Evolutionary conservation across 2,329 filamentous ascomycete species (phyloP).

Genomic region (Colletotrichum gloeosporioides): DNA sequence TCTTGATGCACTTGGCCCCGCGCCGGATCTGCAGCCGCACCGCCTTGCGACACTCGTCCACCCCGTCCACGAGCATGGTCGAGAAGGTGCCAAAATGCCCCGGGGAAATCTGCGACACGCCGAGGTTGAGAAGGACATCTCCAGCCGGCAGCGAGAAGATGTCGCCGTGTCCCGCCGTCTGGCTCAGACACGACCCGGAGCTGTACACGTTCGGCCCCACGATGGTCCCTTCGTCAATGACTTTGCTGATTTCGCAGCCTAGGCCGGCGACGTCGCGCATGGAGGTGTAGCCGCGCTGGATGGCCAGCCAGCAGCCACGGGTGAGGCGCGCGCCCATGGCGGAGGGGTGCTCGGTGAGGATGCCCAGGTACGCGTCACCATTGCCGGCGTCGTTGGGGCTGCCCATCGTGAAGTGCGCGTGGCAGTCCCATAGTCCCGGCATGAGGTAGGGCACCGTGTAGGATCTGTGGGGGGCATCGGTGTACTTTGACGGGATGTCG

Average conservation of each 20-base stretch:
- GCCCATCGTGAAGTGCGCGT: slow-evolving; percentile 50
- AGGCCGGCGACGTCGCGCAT: slow-evolving; percentile 49
- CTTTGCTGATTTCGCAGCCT: slow-evolving; percentile 18
- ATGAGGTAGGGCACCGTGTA: slow-evolving; percentile 48
- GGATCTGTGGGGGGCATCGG: slow-evolving; percentile 28
- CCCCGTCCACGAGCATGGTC: slow-evolving; percentile 47
- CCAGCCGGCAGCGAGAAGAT: slow-evolving; percentile 40
- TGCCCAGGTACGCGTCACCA: slow-evolving; percentile 9
- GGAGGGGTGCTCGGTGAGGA: slow-evolving; percentile 28
- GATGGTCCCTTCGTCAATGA: slow-evolving; percentile 39
- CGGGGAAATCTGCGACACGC: slow-evolving; percentile 32
- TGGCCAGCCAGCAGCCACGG: slow-evolving; percentile 41
- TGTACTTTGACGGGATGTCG: slow-evolving; percentile 33
- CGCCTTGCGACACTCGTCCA: slow-evolving; percentile 47
- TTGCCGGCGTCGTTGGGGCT: slow-evolving; percentile 27
- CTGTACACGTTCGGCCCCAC: slow-evolving; percentile 55
- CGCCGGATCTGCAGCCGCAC: slow-evolving; percentile 48
- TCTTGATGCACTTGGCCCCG: slow-evolving; percentile 54
- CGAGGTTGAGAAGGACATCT: slow-evolving; percentile 37
- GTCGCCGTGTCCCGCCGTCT: slow-evolving; percentile 56
- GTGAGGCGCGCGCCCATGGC: slow-evolving; percentile 46
- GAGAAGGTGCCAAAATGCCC: slow-evolving; percentile 35
- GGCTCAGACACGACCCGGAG: slow-evolving; percentile 46
- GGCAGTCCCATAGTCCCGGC: slow-evolving; percentile 60
- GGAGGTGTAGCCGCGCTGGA: slow-evolving; percentile 55